These are phyloP conservation scores for Notholithocarpus densiflorus DNA, from an alignment of 306 rosid genomes.

Conservation along the genomic window DNA sequence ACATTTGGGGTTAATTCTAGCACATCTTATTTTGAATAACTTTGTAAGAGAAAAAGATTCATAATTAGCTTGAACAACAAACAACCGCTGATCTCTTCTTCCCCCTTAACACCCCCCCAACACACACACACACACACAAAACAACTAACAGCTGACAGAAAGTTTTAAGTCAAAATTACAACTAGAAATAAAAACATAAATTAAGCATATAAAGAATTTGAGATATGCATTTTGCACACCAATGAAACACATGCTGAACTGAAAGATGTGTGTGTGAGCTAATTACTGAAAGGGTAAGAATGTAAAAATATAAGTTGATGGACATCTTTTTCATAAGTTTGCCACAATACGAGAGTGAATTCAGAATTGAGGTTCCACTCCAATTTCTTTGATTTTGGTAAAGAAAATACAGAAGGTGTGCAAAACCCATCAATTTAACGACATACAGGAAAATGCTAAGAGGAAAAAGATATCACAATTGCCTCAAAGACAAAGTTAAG, in stretches of 20 bases:
- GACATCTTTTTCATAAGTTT: not conserved
- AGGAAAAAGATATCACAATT: slow-evolving; percentile 14
- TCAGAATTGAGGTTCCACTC: not conserved
- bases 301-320: not conserved
- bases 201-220: not conserved
- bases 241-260: not conserved
- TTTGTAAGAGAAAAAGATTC: not conserved
- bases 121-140: too few species aligned
- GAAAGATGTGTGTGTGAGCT: not conserved
- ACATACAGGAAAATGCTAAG: not conserved
- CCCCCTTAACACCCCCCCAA: too few species aligned
- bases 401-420: not conserved
- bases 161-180: not conserved
- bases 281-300: not conserved
- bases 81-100: not conserved
- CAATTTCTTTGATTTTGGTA: not conserved
- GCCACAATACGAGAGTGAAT: not conserved
- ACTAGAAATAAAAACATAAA: not conserved
- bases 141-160: not conserved
- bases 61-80: not conserved
- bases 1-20: not conserved
- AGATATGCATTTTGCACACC: not conserved
- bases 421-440: not conserved
- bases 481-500: slow-evolving; percentile 10
- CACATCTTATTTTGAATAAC: not conserved